Base-by-base conservation (phyloP, 2,329 filamentous ascomycete genomes). In the Pseudonectria buxi region DNA sequence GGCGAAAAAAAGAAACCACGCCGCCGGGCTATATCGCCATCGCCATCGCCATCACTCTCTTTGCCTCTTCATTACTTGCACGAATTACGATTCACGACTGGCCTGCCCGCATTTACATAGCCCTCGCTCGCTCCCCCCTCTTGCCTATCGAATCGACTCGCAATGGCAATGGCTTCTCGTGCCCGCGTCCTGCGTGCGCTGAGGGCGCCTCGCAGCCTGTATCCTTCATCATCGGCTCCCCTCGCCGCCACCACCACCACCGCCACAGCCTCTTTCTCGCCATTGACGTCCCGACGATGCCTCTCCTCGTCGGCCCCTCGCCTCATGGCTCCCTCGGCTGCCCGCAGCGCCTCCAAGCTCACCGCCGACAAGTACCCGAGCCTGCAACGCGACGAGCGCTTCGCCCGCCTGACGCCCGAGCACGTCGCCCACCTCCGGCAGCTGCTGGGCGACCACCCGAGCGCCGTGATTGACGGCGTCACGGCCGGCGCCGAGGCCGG, bases 301-400 rank as follows among this genome's bases (percentile, higher is more conserved):
- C 32, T 61, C 37, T 44, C 53, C 33, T 57, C 61, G 14, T 55
- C 59, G 32, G 35, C 47, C n/a, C 45, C 47, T 24, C 51, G 50
- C 22, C 46, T 50, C 26, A 32, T 63, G 24, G 39, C 45, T n/a
- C 43, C 46, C 11, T 49, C 53, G 32, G 33, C 41, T 12, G 40
- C 39, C 36, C 46, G 32, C 39, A 43, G 35, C 36, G 41, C 44
- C 18, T 49, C 55, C 56, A 86, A 84, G 60, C 85, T 84, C 65
- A 98, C 92, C 12, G 78, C 86, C 35, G 86, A 95, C 49, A 83
- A 81, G 35, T 92, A 94, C 55, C 90, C 92, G 7, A 72, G 83
- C 40, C 69, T 98, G 53, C 78, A 89, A 66, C 78, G 92, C 47
- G 79, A 95, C 54, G 60, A 76, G 11, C 81, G 78, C 18, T 98